phyloP scores from a whole-genome alignment of 768 basidiomycete genomes.

The Phylloporus sp. region DNA sequence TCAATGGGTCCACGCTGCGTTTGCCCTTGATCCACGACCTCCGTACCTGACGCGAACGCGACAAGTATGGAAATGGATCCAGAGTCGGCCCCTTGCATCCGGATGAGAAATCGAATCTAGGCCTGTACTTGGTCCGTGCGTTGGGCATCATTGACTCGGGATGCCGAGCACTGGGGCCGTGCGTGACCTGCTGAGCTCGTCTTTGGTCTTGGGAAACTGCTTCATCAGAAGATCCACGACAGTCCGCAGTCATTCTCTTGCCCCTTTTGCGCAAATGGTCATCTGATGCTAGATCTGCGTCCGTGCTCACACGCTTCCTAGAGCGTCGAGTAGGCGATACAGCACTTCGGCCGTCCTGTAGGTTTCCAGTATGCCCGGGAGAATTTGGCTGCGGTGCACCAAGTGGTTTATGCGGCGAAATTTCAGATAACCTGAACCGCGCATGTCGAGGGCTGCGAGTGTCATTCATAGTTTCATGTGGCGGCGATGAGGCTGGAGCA shows the following conservation, averaged over 20 bases:
- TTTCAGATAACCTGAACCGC: conserved; percentile 46
- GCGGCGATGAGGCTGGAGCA: background rate
- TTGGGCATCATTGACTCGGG: conserved; percentile 15
- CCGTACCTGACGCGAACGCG: conserved; percentile 11
- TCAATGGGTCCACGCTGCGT: conserved; percentile 5
- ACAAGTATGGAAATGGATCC: conserved; percentile 18
- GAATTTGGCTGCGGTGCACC: conserved; percentile 1
- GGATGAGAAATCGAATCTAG: conserved; percentile 12
- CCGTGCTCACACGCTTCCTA: conserved; percentile 45
- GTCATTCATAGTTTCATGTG: background rate
- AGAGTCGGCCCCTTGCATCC: conserved; percentile 16
- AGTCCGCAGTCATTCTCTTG: conserved; percentile 19
- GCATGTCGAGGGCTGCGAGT: background rate
- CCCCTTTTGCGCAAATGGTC: conserved; percentile 30
- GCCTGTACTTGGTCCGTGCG: conserved; percentile 30
- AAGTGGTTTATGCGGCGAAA: conserved; percentile 41
- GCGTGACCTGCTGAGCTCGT: background rate
- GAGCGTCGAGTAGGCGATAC: conserved; percentile 41
- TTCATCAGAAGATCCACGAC: conserved; percentile 16
- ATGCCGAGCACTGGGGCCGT: conserved; percentile 4
- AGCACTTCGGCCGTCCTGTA: conserved; percentile 22
- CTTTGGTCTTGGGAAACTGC: conserved; percentile 8
- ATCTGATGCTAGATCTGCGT: conserved; percentile 19
- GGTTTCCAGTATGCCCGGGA: conserved; percentile 8
- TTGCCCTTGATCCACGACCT: conserved; percentile 9